Evolutionary conservation across 2,329 filamentous ascomycete species (phyloP).

Genomic region (Diplodia mutila): DNA sequence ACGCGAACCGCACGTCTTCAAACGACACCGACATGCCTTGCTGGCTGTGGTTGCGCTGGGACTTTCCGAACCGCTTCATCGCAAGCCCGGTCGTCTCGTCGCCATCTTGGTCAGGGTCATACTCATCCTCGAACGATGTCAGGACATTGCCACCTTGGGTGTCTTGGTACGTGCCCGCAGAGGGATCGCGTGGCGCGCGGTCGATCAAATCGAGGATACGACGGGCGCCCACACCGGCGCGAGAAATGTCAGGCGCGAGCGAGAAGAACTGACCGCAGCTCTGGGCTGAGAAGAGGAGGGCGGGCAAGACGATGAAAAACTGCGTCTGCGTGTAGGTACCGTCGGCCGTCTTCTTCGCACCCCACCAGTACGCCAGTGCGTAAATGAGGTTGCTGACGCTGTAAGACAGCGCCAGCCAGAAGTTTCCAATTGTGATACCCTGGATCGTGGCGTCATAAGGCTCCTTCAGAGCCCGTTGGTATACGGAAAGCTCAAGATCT

Average conservation of each 20-base stretch:
- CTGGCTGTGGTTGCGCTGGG: background rate
- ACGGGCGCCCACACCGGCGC: background rate
- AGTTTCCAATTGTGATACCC: conserved; percentile 41
- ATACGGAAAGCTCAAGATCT: conserved; percentile 41
- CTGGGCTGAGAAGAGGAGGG: conserved; percentile 69
- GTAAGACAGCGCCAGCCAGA: conserved; percentile 17
- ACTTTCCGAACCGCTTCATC: conserved; percentile 15
- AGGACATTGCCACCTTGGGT: background rate
- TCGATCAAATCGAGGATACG: conserved; percentile 16
- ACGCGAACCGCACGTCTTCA: conserved; percentile 23
- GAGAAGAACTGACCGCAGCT: conserved; percentile 68
- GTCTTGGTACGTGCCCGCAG: background rate
- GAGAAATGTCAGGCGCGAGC: conserved; percentile 47
- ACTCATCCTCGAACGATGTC: background rate
- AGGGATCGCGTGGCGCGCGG: background rate
- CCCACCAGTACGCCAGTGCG: conserved; percentile 73
- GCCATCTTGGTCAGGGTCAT: background rate
- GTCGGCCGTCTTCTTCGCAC: conserved; percentile 43
- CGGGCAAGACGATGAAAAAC: conserved; percentile 66
- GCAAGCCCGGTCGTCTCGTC: background rate
- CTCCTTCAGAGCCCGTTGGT: conserved; percentile 40
- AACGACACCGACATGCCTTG: conserved; percentile 10
- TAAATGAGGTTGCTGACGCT: conserved; percentile 61
- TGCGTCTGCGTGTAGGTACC: conserved; percentile 54
- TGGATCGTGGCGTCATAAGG: conserved; percentile 37